Evolutionary conservation across 1,139 yeast species (phyloP), one percentile per base, ranked within the genome.

Genomic region (Lizanozyma gosingica): DNA sequence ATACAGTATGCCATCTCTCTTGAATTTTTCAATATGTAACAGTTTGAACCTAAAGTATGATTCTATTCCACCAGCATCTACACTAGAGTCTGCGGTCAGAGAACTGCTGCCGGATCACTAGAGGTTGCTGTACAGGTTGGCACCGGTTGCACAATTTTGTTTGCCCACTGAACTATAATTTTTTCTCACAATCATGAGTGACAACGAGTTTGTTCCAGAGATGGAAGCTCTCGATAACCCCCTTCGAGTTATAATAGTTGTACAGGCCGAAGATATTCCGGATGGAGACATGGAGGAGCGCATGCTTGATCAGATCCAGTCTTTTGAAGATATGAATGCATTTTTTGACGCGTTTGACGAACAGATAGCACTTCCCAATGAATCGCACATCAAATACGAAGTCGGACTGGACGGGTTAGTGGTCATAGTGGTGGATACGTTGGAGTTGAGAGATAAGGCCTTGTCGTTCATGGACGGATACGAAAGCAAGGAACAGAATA

Each of bases 401-500:
- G 83, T 80, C 4, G 84, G 84, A 3, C 77, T 83, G 45, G 87
- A 80, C 53, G 87, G 87, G 3, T 59, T 80, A 43, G 81, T 80
- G 42, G 80, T 80, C 35, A 67, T 80, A 35, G 67, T 80, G 29
- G 78, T 78, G 17, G 74, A 70, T 43, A 52, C 57, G 14, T 40
- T 47, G 38, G 57, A 56, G 33, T 54, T 68, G 47, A 56, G 59
- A 40, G 55, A 56, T 36, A 54, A 53, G 34, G 68, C 60, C 14
- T 55, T 67, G 49, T 50, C 51, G 40, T 69, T 67, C 47, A 59
- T 69, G 42, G 74, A 68, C 44, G 62, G 56, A 8, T 67, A 57
- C 45, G 50, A 48, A 36, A 54, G 46, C 14, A 43, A 43, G 11
- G 41, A 22, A 14, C 33, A 44, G 36, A 43, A 40, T 27, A 44